Conservation (phyloP, 1,139 yeast species). For the Kodamaea arcana region DNA sequence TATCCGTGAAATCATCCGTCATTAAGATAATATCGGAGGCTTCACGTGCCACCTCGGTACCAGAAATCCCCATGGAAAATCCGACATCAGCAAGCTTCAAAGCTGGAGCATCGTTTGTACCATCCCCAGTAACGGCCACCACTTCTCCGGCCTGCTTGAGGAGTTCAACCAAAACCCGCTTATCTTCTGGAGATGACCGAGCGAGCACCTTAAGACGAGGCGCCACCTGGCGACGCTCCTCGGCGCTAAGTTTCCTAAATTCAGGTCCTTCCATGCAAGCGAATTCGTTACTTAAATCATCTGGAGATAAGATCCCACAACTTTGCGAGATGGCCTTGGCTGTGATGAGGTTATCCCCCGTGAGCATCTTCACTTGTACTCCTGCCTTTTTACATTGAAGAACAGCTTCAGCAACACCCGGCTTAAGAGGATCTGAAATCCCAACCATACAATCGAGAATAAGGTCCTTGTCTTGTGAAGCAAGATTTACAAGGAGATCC, state of each 20-base stretch:
- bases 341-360: constrained; percentile 89
- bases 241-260: constrained; percentile 62
- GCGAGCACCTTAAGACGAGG: constrained; percentile 83
- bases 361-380: constrained; percentile 93
- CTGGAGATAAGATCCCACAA: constrained; percentile 72
- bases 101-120: constrained; percentile 96
- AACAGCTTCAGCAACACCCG: constrained; percentile 88
- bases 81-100: constrained; percentile 89
- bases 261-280: constrained; percentile 91
- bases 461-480: constrained; percentile 21
- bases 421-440: constrained; percentile 89
- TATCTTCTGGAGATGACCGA: constrained; percentile 94
- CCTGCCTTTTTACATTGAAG: constrained; percentile 84
- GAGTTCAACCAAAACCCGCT: constrained; percentile 80
- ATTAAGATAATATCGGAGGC: constrained; percentile 91
- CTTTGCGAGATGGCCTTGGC: constrained; percentile 86
- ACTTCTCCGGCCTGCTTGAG: constrained; percentile 80
- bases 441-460: constrained; percentile 75
- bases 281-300: constrained; percentile 47
- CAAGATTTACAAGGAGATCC: constrained; percentile 4
- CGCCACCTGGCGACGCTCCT: constrained; percentile 56
- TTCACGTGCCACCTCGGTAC: constrained; percentile 93
- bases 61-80: constrained; percentile 89
- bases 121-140: constrained; percentile 98
- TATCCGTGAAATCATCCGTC: constrained; percentile 94